Conservation (phyloP, 495 filamentous ascomycete genomes). For the Daldinia childiae region DNA sequence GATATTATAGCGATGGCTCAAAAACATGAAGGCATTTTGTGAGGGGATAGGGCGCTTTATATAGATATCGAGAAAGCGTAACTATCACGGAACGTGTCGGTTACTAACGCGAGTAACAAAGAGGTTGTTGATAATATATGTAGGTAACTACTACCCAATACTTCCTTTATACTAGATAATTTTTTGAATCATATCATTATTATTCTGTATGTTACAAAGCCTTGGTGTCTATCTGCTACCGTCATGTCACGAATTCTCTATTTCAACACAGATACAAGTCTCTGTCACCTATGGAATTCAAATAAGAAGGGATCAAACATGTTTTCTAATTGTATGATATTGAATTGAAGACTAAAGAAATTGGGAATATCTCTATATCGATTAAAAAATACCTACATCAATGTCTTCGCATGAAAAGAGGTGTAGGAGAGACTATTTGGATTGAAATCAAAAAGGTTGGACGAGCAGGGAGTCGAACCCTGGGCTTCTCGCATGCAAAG, state of each 20-base stretch:
- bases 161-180: background rate
- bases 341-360: no score
- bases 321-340: no score
- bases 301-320: no score
- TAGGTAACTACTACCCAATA: background rate
- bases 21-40: background rate
- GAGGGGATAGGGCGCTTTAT: background rate
- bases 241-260: no score
- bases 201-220: background rate
- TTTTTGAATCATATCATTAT: background rate
- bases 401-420: no score
- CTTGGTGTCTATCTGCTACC: background rate
- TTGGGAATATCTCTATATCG: no score
- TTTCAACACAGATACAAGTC: no score
- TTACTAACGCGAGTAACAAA: background rate
- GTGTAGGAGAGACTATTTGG: no score
- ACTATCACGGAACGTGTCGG: background rate
- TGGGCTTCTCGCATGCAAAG: conserved; percentile 47
- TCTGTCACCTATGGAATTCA: no score
- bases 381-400: no score
- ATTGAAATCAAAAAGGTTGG: conserved; percentile 17
- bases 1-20: background rate
- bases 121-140: background rate
- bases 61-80: background rate
- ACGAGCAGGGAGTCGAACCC: conserved; percentile 46